Evolutionary conservation across 169 alveolate species (phyloP).

Genomic region (Cryptosporidium bovis): DNA sequence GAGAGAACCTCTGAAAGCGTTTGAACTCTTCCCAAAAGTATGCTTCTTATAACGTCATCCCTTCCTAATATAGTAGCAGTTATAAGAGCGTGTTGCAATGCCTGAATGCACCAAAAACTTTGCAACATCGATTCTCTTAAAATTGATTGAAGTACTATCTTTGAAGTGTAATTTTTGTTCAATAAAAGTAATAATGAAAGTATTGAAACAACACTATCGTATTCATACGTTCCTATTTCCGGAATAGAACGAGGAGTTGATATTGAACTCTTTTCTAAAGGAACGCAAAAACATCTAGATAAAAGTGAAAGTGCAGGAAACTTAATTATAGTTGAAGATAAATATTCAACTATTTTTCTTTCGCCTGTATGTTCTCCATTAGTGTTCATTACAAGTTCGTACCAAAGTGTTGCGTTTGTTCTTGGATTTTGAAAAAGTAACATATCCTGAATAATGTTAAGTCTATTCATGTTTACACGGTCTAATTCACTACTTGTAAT

Average conservation of each 20-base stretch:
- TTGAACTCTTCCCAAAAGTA: constrained; percentile 51
- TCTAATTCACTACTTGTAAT: background rate
- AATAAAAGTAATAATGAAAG: constrained; percentile 24
- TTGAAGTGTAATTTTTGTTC: constrained; percentile 39
- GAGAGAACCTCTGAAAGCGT: constrained; percentile 69
- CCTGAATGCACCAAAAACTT: constrained; percentile 72
- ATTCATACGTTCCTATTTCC: constrained; percentile 48
- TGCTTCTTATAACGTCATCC: constrained; percentile 32
- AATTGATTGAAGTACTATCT: constrained; percentile 50
- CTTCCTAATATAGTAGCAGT: constrained; percentile 68
- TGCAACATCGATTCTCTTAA: constrained; percentile 72
- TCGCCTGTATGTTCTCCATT: constrained; percentile 22
- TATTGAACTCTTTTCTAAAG: constrained; percentile 19
- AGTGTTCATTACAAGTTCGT: constrained; percentile 33
- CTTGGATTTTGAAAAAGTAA: constrained; percentile 46
- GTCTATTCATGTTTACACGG: background rate
- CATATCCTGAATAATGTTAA: constrained; percentile 45
- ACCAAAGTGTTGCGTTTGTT: constrained; percentile 67
- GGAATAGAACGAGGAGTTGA: constrained; percentile 68
- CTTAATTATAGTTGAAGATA: constrained; percentile 44
- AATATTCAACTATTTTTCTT: constrained; percentile 39
- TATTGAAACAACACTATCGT: constrained; percentile 37
- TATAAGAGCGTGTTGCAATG: constrained; percentile 59
- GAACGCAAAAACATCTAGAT: constrained; percentile 52
- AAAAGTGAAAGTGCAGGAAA: constrained; percentile 20